A percentile compares a stretch with the other conserved stretches of the same genome.
Conservation (phyloP, 1,284 basidiomycete species). For the Fomitiporia mediterranea region DNA sequence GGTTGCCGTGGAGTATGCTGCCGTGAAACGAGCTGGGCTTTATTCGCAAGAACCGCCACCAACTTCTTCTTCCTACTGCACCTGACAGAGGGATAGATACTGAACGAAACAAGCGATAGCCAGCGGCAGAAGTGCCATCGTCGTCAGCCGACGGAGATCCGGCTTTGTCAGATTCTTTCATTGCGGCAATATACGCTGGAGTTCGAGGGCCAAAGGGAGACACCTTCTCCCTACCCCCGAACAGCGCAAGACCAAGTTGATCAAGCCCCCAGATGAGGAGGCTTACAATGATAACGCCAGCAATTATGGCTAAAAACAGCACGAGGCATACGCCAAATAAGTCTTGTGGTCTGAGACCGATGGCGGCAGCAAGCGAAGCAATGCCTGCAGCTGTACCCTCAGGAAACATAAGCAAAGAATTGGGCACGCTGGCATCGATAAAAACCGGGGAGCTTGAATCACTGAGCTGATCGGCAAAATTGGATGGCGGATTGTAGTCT, state of each 20-base stretch:
- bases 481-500: slow-evolving; percentile 57
- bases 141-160: slow-evolving; percentile 15
- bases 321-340: slow-evolving; percentile 82
- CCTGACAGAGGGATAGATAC: slow-evolving; percentile 28
- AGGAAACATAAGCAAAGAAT: slow-evolving; percentile 71
- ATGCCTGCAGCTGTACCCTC: slow-evolving; percentile 60
- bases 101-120: slow-evolving; percentile 32
- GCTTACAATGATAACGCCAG: slow-evolving; percentile 65
- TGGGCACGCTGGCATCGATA: slow-evolving; percentile 64
- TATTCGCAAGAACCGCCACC: slow-evolving; percentile 60
- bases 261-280: slow-evolving; percentile 72
- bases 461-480: slow-evolving; percentile 67
- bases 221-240: slow-evolving; percentile 31
- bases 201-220: slow-evolving; percentile 21
- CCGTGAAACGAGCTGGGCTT: slow-evolving; percentile 72
- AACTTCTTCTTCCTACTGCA: slow-evolving; percentile 21
- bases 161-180: slow-evolving; percentile 18
- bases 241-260: slow-evolving; percentile 38
- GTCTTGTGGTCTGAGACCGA: slow-evolving; percentile 79
- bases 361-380: slow-evolving; percentile 70
- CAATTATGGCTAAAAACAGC: slow-evolving; percentile 79
- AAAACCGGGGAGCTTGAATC: slow-evolving; percentile 74
- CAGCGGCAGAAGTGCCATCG: slow-evolving; percentile 22
- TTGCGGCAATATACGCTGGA: slow-evolving; percentile 12
- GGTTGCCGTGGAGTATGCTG: slow-evolving; percentile 80